These are phyloP conservation scores for Pseudodiploospora longispora DNA, from an alignment of 2,329 filamentous ascomycete genomes.

Conservation along the genomic window DNA sequence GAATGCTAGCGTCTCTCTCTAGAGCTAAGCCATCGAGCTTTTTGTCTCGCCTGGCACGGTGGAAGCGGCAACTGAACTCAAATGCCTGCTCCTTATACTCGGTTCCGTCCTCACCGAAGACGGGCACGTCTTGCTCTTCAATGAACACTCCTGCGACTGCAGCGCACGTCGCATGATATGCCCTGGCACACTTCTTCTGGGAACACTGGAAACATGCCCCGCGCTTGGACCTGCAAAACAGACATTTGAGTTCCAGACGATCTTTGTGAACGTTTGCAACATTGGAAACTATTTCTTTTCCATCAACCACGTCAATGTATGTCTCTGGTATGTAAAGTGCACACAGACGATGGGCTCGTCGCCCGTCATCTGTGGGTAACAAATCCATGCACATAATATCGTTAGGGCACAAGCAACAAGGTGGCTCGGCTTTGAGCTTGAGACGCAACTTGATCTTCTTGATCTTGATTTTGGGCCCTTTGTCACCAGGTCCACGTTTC, in stretches of 20 bases:
- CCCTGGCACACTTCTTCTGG: conserved; percentile 83
- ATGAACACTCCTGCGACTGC: conserved; percentile 86
- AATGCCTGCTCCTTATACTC: conserved; percentile 90
- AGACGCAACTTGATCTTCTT: conserved; percentile 77
- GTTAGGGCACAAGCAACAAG: conserved; percentile 89
- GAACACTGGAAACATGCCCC: conserved; percentile 98
- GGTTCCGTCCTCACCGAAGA: conserved; percentile 81
- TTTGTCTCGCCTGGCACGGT: conserved; percentile 78
- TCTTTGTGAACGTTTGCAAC: conserved; percentile 77
- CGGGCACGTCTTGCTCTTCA: conserved; percentile 76
- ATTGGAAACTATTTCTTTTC: conserved; percentile 67
- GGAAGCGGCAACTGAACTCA: conserved; percentile 90
- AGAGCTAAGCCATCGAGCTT: conserved; percentile 60
- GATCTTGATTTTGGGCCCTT: conserved; percentile 44
- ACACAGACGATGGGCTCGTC: conserved; percentile 80
- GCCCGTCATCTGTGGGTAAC: conserved; percentile 79
- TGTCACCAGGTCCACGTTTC: conserved; percentile 26
- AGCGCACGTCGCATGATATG: conserved; percentile 93
- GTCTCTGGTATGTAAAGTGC: conserved; percentile 90
- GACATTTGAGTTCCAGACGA: conserved; percentile 83
- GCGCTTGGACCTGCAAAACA: conserved; percentile 87
- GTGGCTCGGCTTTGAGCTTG: conserved; percentile 63
- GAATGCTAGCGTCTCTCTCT: conserved; percentile 62
- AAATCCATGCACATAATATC: conserved; percentile 74
- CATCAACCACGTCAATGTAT: conserved; percentile 66